A percentile compares a stretch with the other conserved stretches of the same genome.
These are phyloP conservation scores for Neofusicoccum laricinum DNA, from an alignment of 2,329 filamentous ascomycete genomes.

Conservation along the genomic window DNA sequence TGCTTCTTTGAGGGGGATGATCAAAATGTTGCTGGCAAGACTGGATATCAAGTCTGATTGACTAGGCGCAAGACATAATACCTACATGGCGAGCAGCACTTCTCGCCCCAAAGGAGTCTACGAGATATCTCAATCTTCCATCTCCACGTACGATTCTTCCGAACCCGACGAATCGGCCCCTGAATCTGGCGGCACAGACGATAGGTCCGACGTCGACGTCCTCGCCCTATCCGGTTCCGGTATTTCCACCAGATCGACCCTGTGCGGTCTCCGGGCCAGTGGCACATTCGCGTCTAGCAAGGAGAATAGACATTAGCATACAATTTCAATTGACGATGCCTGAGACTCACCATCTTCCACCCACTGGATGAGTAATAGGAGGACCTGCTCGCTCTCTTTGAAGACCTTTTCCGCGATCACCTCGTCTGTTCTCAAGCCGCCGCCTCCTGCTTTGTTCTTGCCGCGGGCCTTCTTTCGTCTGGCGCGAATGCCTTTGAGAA, in stretches of 20 bases:
- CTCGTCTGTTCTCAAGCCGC: conserved; percentile 45
- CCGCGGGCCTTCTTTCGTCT: conserved; percentile 54
- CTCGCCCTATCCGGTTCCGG: neutral
- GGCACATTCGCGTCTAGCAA: neutral
- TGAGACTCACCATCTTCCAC: conserved; percentile 24
- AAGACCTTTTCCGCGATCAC: conserved; percentile 34
- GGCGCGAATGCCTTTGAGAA: conserved; percentile 31
- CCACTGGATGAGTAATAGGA: conserved; percentile 34
- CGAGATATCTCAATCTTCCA: neutral
- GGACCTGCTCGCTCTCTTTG: conserved; percentile 31
- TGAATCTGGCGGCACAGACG: neutral
- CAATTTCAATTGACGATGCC: no score
- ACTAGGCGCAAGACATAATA: neutral
- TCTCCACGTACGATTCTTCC: neutral
- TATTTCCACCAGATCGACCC: neutral
- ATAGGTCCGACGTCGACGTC: neutral
- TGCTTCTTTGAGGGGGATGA: no score
- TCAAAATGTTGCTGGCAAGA: no score
- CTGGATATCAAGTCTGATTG: no score
- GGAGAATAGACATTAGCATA: neutral
- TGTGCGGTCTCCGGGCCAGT: neutral
- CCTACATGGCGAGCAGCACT: no score
- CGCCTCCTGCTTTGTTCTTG: conserved; percentile 45
- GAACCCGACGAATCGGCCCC: neutral
- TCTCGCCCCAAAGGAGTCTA: no score